Base-by-base conservation (phyloP, 805 yeast genomes). In the Candida maltosa region DNA sequence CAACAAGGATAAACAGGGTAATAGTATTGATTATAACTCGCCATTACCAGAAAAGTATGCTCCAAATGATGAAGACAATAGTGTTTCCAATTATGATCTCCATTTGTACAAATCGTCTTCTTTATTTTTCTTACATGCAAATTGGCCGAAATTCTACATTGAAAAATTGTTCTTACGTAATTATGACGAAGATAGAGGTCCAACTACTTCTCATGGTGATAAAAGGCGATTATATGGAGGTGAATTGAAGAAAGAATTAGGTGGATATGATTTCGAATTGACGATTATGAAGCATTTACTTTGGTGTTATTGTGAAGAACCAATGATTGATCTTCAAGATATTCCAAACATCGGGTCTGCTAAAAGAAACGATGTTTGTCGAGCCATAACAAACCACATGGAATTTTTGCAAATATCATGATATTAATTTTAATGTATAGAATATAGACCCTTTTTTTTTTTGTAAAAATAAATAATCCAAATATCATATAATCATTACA, bases 81-180 rank as follows among this genome's bases (percentile, higher is more conserved):
- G 36, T 3, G 42, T 44, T 26, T 42, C 40, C 38, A 60, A 61
- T 41, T 61, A 60, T 43, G 41, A 52, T 17, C 57, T 44, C 42
- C 66, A 61, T 45, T 45, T 40, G 26, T 61, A 48, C 42, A 48
- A 46, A 39, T 46, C 55, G 8, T 52, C 56, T 10, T 45, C 46
- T 15, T 42, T 61, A 27, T 46, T 56, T 47, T 59, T 62, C 38
- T 40, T 62, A 33, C 68, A 62, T 42, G 67, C 67, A 33, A 62
- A 62, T 43, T 61, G 67, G 67, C 67, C 66, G 16, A 61, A 61
- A 34, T 54, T 33, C 28, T 42, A 49, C 21, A 28, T 60, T 4
- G 37, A 35, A 6, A 58, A 57, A 27, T 44, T 61, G 49, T 59
- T 58, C 35, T 29, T 52, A 12, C 15, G 21, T 2, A 58, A 58